Conservation (phyloP, 129 eudicot species). For the Centrapalus pauciflorus region DNA sequence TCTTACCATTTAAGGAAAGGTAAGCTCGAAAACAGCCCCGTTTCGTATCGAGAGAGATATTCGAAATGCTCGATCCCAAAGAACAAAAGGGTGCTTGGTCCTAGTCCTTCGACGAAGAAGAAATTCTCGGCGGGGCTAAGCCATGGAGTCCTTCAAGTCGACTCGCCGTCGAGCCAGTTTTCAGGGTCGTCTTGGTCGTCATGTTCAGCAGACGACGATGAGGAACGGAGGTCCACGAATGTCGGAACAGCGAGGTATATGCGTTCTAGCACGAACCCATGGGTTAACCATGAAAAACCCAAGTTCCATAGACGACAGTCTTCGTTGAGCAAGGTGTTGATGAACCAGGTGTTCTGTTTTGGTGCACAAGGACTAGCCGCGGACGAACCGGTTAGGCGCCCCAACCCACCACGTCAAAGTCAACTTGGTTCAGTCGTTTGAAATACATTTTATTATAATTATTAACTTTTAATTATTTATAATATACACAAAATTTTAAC, state of each 20-base stretch:
- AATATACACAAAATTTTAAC: not conserved
- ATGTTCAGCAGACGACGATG: constrained; percentile 31
- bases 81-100: constrained; percentile 32
- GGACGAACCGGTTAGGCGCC: constrained; percentile 33
- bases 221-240: constrained; percentile 5
- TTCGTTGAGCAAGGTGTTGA: constrained; percentile 53
- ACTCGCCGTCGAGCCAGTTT: constrained; percentile 49
- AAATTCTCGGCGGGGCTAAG: constrained; percentile 44
- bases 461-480: too few relatives aligned
- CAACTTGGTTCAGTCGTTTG: constrained; percentile 20
- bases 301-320: constrained; percentile 29
- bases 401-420: constrained; percentile 24
- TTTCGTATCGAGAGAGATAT: constrained; percentile 51
- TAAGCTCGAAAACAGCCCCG: constrained; percentile 18
- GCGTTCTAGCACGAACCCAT: constrained; percentile 23
- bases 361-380: constrained; percentile 66
- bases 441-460: not conserved
- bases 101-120: constrained; percentile 51
- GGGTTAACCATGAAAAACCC: constrained; percentile 21
- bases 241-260: constrained; percentile 2
- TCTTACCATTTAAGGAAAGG: constrained; percentile 21
- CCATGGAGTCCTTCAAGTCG: constrained; percentile 54
- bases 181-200: constrained; percentile 65
- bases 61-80: constrained; percentile 23
- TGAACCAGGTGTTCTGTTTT: constrained; percentile 75